Conservation (phyloP, 106 monocot genomes). For the Dactylorhiza incarnata region DNA sequence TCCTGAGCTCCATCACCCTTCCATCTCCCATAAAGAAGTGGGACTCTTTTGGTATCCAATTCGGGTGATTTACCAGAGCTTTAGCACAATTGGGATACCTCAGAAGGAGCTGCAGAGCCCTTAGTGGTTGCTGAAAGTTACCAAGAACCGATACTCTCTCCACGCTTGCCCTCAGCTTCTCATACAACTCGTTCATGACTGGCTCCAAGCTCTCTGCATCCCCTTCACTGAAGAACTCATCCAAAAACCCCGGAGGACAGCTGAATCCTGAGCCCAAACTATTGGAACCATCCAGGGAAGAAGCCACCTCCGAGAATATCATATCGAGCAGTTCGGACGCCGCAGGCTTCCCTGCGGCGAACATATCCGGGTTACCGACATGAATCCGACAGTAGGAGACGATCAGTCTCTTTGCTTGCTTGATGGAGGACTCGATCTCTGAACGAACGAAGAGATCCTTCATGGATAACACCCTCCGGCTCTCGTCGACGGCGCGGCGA, state of each 20-base stretch:
- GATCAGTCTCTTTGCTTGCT: constrained; percentile 34
- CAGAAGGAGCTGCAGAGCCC: constrained; percentile 56
- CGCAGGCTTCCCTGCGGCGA: constrained; percentile 10
- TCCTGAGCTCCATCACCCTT: constrained; percentile 56
- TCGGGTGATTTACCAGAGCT: constrained; percentile 76
- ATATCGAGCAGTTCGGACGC: constrained; percentile 30
- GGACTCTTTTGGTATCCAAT: constrained; percentile 60
- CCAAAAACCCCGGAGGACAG: constrained; percentile 61
- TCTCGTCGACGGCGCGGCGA: constrained; percentile 60
- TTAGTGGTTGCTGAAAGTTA: constrained; percentile 90
- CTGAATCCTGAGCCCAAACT: constrained; percentile 25
- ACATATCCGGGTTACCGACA: constrained; percentile 74
- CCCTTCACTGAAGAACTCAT: constrained; percentile 64
- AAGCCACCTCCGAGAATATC: constrained; percentile 55
- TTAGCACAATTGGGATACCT: constrained; percentile 66
- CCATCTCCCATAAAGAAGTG: constrained; percentile 48
- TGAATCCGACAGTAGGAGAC: constrained; percentile 69
- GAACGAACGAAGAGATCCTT: constrained; percentile 50
- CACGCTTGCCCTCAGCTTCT: constrained; percentile 48
- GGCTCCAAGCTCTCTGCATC: constrained; percentile 67
- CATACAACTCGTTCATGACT: constrained; percentile 49
- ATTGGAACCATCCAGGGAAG: constrained; percentile 40
- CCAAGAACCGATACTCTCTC: constrained; percentile 65
- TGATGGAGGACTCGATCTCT: constrained; percentile 42
- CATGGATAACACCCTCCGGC: constrained; percentile 56